Conservation (phyloP, 1,284 basidiomycete species). For the Sphaerobolus stellatus region DNA sequence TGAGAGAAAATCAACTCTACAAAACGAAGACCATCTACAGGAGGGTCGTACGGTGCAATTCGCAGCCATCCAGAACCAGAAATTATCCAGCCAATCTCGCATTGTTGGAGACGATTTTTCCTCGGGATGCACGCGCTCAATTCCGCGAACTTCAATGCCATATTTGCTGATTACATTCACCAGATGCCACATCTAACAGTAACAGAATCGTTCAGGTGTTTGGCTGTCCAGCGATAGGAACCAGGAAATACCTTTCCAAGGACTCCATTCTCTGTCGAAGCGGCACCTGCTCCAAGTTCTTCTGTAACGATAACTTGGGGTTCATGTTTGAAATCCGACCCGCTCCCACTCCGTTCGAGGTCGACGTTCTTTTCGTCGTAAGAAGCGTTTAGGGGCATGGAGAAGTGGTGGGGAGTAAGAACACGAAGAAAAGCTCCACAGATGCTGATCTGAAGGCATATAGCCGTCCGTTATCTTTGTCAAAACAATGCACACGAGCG, state of each 20-base stretch:
- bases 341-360: background rate
- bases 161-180: constrained; percentile 26
- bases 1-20: background rate
- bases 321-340: too few species aligned
- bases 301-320: background rate
- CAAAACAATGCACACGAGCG: too few species aligned
- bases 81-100: constrained; percentile 12
- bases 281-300: constrained; percentile 10
- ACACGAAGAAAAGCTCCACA: too few species aligned
- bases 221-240: background rate
- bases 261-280: constrained; percentile 1
- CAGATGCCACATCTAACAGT: constrained; percentile 22
- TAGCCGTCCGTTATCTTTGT: too few species aligned
- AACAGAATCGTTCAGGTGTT: background rate
- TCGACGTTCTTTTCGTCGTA: background rate
- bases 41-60: constrained; percentile 21
- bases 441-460: too few species aligned
- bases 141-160: constrained; percentile 30
- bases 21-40: background rate
- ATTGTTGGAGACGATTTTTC: constrained; percentile 15
- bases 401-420: too few species aligned
- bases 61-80: constrained; percentile 30
- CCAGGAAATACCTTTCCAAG: constrained; percentile 3
- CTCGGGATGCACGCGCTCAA: constrained; percentile 28
- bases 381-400: too few species aligned